phyloP scores from a whole-genome alignment of 2,329 filamentous ascomycete species.

The Aspergillus fumigatiaffinis region DNA sequence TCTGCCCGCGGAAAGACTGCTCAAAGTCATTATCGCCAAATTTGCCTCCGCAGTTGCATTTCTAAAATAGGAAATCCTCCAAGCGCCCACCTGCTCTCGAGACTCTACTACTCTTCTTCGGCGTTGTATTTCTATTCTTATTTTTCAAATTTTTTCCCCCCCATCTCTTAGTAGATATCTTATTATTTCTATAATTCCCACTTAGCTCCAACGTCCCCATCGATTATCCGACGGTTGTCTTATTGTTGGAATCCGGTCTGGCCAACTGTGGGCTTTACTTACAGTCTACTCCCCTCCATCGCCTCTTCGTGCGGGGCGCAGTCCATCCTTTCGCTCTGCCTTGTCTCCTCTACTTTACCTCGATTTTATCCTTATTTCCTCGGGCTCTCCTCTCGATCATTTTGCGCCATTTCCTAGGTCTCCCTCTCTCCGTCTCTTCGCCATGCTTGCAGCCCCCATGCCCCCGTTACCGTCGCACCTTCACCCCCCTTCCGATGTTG shows the following conservation, averaged over 20 bases:
- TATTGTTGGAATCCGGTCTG: not conserved
- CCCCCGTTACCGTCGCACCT: slow-evolving; percentile 16
- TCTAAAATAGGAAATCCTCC: not conserved
- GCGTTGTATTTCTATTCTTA: not conserved
- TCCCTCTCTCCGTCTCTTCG: slow-evolving; percentile 5
- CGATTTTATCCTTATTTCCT: not conserved
- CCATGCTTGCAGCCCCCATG: slow-evolving; percentile 23
- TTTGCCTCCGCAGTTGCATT: not conserved
- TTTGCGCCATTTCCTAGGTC: not conserved
- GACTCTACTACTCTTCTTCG: not conserved
- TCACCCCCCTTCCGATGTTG: slow-evolving; percentile 4
- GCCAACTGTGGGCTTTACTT: not conserved
- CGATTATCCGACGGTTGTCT: not conserved
- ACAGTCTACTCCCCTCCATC: not conserved
- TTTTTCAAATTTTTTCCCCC: not conserved
- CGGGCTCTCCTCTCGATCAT: not conserved
- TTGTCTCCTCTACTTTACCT: not conserved
- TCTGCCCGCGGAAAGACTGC: not conserved
- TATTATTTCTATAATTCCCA: not conserved
- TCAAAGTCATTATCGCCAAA: not conserved
- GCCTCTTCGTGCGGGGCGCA: not conserved
- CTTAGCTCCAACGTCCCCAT: not conserved
- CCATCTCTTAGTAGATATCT: not conserved
- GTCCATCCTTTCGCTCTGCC: not conserved
- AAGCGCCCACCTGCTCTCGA: not conserved